These are phyloP conservation scores for Schizosaccharomyces cryophilus DNA, from an alignment of 805 yeast species.

Conservation along the genomic window DNA sequence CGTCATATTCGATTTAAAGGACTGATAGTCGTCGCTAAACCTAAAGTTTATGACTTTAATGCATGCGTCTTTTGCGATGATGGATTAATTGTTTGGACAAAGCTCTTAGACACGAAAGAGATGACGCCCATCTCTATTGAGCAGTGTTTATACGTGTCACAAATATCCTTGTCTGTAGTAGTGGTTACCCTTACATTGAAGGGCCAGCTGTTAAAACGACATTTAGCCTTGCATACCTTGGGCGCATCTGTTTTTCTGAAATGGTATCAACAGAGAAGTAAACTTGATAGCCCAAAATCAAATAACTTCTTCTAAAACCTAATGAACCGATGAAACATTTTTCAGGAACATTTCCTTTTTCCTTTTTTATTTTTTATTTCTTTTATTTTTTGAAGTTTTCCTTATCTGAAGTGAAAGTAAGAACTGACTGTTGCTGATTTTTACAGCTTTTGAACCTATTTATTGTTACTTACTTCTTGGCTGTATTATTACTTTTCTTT, in stretches of 20 bases:
- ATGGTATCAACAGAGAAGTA: neutral
- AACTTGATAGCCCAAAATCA: neutral
- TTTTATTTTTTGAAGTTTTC: neutral
- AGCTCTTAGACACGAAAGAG: neutral
- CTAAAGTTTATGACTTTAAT: neutral
- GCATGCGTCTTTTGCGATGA: slow-evolving; percentile 1
- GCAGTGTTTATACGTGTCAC: neutral
- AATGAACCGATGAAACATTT: neutral
- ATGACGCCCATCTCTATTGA: neutral
- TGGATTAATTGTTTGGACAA: neutral
- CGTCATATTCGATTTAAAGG: neutral
- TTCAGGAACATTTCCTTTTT: neutral
- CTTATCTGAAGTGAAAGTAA: too few species aligned
- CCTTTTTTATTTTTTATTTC: neutral
- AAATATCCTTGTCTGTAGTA: neutral
- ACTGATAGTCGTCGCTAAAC: neutral
- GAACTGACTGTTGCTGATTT: too few species aligned
- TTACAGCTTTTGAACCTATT: too few species aligned
- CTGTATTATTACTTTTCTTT: too few species aligned
- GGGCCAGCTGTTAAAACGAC: neutral
- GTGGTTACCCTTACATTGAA: neutral
- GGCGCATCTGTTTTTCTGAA: neutral
- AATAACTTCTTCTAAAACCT: neutral
- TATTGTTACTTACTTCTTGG: too few species aligned
- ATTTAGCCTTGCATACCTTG: neutral